A percentile compares a stretch with the other conserved stretches of the same genome.
Evolutionary conservation across 371 early-diverging fungal genomes (phyloP).

Genomic region (Saksenaea vasiformis): DNA sequence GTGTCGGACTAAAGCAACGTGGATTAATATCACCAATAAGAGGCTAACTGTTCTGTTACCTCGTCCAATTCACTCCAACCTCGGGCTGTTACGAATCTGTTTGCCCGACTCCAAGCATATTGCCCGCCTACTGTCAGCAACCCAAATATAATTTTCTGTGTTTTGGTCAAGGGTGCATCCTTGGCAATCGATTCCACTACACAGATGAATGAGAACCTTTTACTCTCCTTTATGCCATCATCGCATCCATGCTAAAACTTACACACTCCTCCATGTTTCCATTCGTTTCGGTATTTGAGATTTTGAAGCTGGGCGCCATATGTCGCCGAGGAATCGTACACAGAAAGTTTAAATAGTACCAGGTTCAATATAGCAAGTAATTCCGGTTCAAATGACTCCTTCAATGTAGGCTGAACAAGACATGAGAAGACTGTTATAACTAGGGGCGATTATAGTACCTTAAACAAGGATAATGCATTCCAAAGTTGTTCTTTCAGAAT

Average conservation of each 20-base stretch:
- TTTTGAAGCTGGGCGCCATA: slow-evolving; percentile 74
- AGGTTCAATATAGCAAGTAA: slow-evolving; percentile 55
- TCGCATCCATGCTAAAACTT: slow-evolving; percentile 20
- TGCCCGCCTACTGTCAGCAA: slow-evolving; percentile 69
- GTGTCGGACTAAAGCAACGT: slow-evolving; percentile 43
- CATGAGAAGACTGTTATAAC: not conserved
- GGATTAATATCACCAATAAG: not conserved
- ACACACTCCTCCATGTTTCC: slow-evolving; percentile 62
- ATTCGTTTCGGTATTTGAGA: slow-evolving; percentile 76
- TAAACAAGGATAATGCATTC: slow-evolving; percentile 62
- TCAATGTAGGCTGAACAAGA: slow-evolving; percentile 51
- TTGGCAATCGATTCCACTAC: slow-evolving; percentile 64
- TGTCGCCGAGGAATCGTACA: slow-evolving; percentile 64
- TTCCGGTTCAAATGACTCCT: slow-evolving; percentile 66
- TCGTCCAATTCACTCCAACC: slow-evolving; percentile 84
- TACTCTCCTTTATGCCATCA: not conserved
- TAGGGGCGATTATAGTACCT: slow-evolving; percentile 34
- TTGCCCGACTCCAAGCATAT: slow-evolving; percentile 71
- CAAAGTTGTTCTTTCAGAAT: slow-evolving; percentile 79
- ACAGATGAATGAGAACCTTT: not conserved
- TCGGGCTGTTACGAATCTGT: slow-evolving; percentile 58
- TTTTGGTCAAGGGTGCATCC: slow-evolving; percentile 59
- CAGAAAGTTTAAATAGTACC: slow-evolving; percentile 62
- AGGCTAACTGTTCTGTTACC: slow-evolving; percentile 24
- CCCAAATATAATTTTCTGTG: slow-evolving; percentile 65